Base-by-base conservation (phyloP, 345 rosid genomes). In the Clarkia xantiana region DNA sequence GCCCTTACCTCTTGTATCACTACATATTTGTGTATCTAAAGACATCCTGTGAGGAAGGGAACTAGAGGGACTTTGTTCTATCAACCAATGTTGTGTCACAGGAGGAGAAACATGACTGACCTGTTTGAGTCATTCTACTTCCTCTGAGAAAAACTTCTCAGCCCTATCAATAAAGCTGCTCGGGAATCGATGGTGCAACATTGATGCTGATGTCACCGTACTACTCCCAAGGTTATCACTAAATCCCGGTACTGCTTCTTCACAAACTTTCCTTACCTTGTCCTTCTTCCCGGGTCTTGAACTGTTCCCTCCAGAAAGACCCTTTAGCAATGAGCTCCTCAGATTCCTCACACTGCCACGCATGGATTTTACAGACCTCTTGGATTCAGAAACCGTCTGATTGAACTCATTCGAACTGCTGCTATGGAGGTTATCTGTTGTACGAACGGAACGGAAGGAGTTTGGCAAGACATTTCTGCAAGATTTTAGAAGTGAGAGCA, bases 401-500 rank as follows among this genome's bases (percentile, higher is more conserved):
- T 60, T 64, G 65, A 14, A 55, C 1, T 77, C 83, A 15, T 58
- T 71, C 0, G 23, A 16, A 10, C 11, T 46, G 23, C 11, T 40
- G 43, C 20, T 29, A 29, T 51, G 52, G n/a, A 53, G 46, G 65
- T 62, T 63, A 15, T 75, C 77, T 9, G 22, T 23, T 23, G 51
- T 45, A 40, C 60, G 43, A 71, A 40, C 61, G 51, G 72, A 51
- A 18, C 40, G 57, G 36, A 46, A 52, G 0, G 65, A 29, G n/a
- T 29, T 3, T 29, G 65, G 67, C 14, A 53, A 47, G 47, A 45
- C 67, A 52, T 65, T 76, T 69, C 71, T 72, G 71, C 91, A 76
- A n/a, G 86, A 79, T 60, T 49, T 72, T 52, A 82, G 67, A 67
- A 79, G 60, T 18, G 91, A 76, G 20, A 73, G 73, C 42, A 79